Evolutionary conservation across 192 early-diverging fungal species (phyloP), one percentile per base, ranked within the genome.

Genomic region (Coemansia sp.): DNA sequence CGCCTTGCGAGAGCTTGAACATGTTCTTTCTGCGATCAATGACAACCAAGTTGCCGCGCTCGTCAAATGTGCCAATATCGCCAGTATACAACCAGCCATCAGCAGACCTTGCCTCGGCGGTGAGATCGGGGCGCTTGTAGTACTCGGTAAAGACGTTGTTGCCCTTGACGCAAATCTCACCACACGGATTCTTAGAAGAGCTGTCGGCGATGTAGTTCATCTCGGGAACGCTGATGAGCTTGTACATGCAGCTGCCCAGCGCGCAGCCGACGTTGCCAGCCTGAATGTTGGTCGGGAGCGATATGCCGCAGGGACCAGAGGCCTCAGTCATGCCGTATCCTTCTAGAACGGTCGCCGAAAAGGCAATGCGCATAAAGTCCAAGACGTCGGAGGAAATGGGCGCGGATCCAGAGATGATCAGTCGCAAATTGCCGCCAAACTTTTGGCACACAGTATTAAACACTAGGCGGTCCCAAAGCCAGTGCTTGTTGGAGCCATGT

Each of bases 301-400:
- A 85, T 37, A 93, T 74, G 38, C 88, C 76, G 50, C 87, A 84
- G 61, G 90, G 89, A 58, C 91, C 93, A 53, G 83, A 85, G 29
- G 86, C 86, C 76, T 96, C 93, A 23, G 94, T 89, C 89, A 92
- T 78, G 31, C 92, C 95, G 73, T 94, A 96, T 1, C 95, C 97
- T 53, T 93, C 89, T 5, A 96, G 73, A 34, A 95, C 85, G 7
- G 69, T 61, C 11, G 91, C 84, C 70, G 91, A 93, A 37, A 97
- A 68, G 12, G 85, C 77, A 50, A 90, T 86, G 17, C 90, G 87
- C 78, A 99, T 76, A 73, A 96, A 99, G 60, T 92, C 85, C 73
- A 95, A 90, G 31, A 94, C 96, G 42, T 95, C 94, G 39, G 76
- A 27, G 9, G 93, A 92, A 51, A 99, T 88, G 23, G 94, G 94